phyloP scores from a whole-genome alignment of 179 eudicot species.

The Corrigiola litoralis region DNA sequence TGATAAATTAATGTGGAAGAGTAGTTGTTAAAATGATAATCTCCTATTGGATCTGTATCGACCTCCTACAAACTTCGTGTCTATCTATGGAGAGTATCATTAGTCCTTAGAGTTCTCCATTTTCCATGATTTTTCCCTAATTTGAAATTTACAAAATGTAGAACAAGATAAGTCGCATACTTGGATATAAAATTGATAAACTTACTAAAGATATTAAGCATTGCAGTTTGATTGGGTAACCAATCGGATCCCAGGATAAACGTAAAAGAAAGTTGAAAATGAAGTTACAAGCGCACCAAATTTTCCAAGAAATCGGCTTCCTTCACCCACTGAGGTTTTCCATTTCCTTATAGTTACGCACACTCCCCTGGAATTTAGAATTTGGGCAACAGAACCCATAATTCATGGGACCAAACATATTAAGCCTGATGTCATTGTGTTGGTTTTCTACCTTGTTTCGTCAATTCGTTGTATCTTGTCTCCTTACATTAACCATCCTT shows the following conservation, averaged over 20 bases:
- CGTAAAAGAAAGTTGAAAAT: neutral
- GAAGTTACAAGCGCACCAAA: neutral
- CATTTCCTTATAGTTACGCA: neutral
- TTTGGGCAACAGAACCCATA: conserved; percentile 7
- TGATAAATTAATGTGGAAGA: no score
- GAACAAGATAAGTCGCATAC: no score
- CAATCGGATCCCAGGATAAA: neutral
- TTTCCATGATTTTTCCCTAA: no score
- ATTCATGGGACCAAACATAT: conserved; percentile 16
- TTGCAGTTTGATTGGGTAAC: conserved; percentile 11
- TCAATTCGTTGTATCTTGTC: conserved; percentile 25
- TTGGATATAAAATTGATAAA: no score
- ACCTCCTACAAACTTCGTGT: no score
- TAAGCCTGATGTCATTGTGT: conserved; percentile 8
- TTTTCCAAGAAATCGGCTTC: conserved; percentile 7
- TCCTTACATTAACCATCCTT: conserved; percentile 11
- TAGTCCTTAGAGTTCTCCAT: no score
- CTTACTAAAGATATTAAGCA: no score
- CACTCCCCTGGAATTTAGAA: conserved; percentile 1
- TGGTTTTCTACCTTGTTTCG: neutral
- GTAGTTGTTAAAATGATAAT: no score
- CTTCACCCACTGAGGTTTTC: conserved; percentile 4
- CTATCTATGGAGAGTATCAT: no score
- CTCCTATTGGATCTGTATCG: no score
- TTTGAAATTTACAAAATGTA: no score